Conservation (phyloP, 345 rosid species). For the Physaria fendleri region DNA sequence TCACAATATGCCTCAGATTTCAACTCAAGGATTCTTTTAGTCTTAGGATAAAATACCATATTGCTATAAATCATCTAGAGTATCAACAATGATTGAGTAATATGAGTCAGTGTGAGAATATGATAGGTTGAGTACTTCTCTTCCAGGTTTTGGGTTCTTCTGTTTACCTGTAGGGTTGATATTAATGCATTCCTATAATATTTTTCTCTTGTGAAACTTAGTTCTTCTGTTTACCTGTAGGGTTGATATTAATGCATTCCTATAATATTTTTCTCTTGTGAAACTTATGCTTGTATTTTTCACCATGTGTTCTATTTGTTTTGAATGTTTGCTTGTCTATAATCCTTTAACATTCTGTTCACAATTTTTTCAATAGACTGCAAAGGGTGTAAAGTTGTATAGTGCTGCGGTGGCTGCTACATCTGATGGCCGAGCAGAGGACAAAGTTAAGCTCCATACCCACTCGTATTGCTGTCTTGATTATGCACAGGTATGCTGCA, state of each 20-base stretch:
- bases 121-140: neutral
- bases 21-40: neutral
- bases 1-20: neutral
- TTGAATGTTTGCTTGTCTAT: neutral
- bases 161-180: neutral
- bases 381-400: constrained; percentile 70
- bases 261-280: no score
- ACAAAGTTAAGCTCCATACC: constrained; percentile 76
- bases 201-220: neutral
- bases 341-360: neutral
- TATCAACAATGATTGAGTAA: neutral
- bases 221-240: no score
- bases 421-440: constrained; percentile 67
- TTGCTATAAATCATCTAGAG: neutral
- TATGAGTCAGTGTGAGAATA: neutral
- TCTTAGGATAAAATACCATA: neutral
- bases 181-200: neutral
- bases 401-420: constrained; percentile 79
- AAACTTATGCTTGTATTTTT: neutral
- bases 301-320: neutral
- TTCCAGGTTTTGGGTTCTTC: neutral
- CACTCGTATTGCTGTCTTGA: constrained; percentile 90
- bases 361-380: constrained; percentile 48
- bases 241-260: no score
- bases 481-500: constrained; percentile 62